Conservation (phyloP, 257 asterid species). For the Anisodus tanguticus region DNA sequence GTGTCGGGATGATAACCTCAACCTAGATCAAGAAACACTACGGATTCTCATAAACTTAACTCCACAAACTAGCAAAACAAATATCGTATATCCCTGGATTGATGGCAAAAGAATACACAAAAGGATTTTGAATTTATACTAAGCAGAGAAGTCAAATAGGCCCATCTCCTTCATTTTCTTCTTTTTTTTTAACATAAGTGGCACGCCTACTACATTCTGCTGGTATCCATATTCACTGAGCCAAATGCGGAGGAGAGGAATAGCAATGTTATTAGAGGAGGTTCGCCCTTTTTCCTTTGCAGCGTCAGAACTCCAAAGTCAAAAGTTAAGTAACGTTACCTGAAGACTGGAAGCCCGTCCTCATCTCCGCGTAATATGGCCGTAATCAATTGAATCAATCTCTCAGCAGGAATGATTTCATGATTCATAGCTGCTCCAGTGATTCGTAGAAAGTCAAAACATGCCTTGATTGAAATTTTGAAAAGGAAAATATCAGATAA, state of each 20-base stretch:
- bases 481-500: conserved; percentile 24
- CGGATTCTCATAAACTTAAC: conserved; percentile 12
- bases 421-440: conserved; percentile 64
- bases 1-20: conserved; percentile 14
- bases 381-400: conserved; percentile 61
- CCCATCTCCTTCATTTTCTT: not conserved
- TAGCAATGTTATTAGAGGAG: conserved; percentile 24
- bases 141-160: conserved; percentile 8
- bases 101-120: not conserved
- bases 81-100: conserved; percentile 12
- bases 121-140: conserved; percentile 9
- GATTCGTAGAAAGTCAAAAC: conserved; percentile 82
- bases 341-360: conserved; percentile 61
- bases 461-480: conserved; percentile 67
- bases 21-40: conserved; percentile 22
- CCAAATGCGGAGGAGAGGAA: conserved; percentile 27
- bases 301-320: conserved; percentile 23
- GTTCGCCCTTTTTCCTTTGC: not conserved
- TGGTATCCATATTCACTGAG: conserved; percentile 12
- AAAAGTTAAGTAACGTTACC: conserved; percentile 47
- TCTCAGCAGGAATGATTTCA: conserved; percentile 71
- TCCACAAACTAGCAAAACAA: conserved; percentile 3
- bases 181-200: not conserved
- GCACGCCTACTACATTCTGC: not conserved
- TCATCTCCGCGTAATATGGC: conserved; percentile 60